phyloP scores from a whole-genome alignment of 345 rosid genomes.

The Melaleuca alternifolia region DNA sequence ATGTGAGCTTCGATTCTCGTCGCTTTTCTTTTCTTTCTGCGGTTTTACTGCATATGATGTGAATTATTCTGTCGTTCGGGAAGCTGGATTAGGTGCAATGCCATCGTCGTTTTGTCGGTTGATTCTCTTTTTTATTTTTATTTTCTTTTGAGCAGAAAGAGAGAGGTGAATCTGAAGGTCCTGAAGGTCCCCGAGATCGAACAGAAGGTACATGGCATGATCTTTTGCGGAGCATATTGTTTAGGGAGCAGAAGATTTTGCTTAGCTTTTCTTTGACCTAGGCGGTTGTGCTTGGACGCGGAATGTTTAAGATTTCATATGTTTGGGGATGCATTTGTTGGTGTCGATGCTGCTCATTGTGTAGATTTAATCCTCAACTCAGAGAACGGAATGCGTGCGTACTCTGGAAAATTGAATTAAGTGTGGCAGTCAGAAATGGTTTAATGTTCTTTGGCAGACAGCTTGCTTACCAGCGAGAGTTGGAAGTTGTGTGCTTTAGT shows the following conservation, averaged over 20 bases:
- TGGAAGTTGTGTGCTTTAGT: not conserved
- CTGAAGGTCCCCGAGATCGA: conserved; percentile 96
- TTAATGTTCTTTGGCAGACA: not conserved
- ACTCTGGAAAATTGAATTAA: not conserved
- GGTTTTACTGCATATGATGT: not conserved
- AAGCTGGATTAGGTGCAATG: not conserved
- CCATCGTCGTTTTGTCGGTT: not conserved
- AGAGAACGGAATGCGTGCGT: not conserved
- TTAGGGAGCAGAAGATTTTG: not conserved
- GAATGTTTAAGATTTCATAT: not conserved
- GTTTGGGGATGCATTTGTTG: not conserved
- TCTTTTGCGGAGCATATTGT: not conserved
- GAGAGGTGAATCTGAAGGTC: conserved; percentile 97
- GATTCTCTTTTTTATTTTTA: not conserved
- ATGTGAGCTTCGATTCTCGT: conserved; percentile 39
- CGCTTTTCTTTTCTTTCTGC: not conserved
- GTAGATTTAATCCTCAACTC: not conserved
- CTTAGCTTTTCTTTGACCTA: not conserved
- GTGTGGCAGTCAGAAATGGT: not conserved
- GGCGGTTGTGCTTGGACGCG: not conserved
- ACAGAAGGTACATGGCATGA: conserved; percentile 52
- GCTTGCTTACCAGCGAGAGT: not conserved
- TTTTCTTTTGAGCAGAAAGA: conserved; percentile 45
- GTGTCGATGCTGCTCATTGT: not conserved
- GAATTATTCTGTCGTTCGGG: not conserved